These are phyloP conservation scores for Coemansia sp. DNA, from an alignment of 192 early-diverging fungal species.

Conservation along the genomic window DNA sequence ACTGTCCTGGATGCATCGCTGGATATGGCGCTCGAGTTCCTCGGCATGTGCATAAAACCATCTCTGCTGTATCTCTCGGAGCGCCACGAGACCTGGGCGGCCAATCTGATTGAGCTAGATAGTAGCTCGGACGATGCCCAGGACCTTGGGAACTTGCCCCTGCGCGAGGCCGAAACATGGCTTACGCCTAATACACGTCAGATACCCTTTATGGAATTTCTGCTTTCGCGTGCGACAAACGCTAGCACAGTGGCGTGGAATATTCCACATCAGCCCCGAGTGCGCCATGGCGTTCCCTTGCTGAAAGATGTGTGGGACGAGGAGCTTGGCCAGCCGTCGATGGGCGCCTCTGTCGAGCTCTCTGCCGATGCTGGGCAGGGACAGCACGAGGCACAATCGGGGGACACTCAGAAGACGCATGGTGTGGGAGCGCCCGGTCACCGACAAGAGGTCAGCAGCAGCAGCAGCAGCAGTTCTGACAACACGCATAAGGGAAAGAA, in stretches of 20 bases:
- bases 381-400: neutral
- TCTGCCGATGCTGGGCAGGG: neutral
- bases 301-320: conserved; percentile 26
- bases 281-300: conserved; percentile 39
- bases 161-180: conserved; percentile 37
- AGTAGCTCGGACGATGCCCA: neutral
- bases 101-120: neutral
- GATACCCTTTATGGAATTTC: conserved; percentile 42
- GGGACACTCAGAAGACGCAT: neutral
- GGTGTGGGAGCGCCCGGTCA: neutral
- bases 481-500: too few relatives aligned
- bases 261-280: conserved; percentile 15
- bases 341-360: neutral
- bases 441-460: neutral
- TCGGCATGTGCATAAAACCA: conserved; percentile 36
- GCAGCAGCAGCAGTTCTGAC: neutral
- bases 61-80: conserved; percentile 24
- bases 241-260: conserved; percentile 3
- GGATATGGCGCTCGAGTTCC: conserved; percentile 23
- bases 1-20: conserved; percentile 17
- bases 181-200: conserved; percentile 43
- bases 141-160: conserved; percentile 12
- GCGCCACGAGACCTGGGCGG: conserved; percentile 29
- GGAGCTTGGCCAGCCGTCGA: neutral
- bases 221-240: conserved; percentile 28